A percentile compares a stretch with the other conserved stretches of the same genome.
Conservation (phyloP, 192 early-diverging fungal genomes). For the Mortierella antarctica region DNA sequence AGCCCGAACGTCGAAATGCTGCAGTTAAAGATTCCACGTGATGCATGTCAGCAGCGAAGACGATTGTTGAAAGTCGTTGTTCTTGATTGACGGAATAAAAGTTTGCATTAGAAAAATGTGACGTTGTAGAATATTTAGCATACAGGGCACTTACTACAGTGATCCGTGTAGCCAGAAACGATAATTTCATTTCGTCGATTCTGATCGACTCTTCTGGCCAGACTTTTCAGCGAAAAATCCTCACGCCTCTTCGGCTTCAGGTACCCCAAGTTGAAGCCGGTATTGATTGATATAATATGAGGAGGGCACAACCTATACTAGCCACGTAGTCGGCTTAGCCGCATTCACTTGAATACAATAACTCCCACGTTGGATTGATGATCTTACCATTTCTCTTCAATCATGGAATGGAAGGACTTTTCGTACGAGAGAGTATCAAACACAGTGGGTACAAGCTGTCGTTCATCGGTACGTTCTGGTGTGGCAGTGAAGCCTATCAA, state of each 20-base stretch:
- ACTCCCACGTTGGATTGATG: neutral
- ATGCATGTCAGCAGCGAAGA: constrained; percentile 84
- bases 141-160: neutral
- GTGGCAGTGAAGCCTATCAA: neutral
- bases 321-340: too few relatives aligned
- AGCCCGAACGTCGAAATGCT: constrained; percentile 57
- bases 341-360: too few relatives aligned
- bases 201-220: constrained; percentile 26
- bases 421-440: constrained; percentile 84
- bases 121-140: neutral
- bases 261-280: constrained; percentile 55
- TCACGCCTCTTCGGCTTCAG: constrained; percentile 44
- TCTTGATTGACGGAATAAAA: too few relatives aligned
- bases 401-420: constrained; percentile 77
- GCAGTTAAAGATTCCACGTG: constrained; percentile 71
- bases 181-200: constrained; percentile 67
- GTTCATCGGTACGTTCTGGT: constrained; percentile 56
- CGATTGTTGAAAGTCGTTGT: constrained; percentile 66
- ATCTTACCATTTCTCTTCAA: constrained; percentile 72
- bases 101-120: too few relatives aligned
- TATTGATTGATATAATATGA: constrained; percentile 69
- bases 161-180: constrained; percentile 59
- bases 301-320: constrained; percentile 66
- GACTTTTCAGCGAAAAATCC: neutral
- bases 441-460: constrained; percentile 59